These are phyloP conservation scores for Geosmithia flava DNA, from an alignment of 2,329 filamentous ascomycete species.

Conservation along the genomic window DNA sequence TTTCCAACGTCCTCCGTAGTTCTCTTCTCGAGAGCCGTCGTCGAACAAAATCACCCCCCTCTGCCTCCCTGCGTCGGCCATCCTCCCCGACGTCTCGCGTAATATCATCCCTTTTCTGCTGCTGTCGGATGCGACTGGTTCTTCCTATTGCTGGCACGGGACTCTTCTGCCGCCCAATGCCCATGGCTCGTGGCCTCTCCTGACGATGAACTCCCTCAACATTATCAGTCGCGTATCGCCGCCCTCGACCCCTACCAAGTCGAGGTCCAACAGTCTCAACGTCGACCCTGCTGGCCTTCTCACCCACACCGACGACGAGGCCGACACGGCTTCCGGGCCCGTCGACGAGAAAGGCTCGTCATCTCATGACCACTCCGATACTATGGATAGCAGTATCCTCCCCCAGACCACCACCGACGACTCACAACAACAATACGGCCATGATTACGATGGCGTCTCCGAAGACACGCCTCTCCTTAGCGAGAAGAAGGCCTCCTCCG, in stretches of 20 bases:
- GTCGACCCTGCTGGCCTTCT: constrained; percentile 33
- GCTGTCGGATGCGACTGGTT: neutral
- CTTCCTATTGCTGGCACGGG: neutral
- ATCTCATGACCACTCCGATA: no score
- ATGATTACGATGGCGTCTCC: constrained; percentile 11
- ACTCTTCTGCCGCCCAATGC: constrained; percentile 2
- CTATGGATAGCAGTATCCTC: no score
- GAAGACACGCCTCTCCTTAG: constrained; percentile 57
- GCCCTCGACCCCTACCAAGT: constrained; percentile 39
- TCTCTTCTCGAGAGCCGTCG: neutral
- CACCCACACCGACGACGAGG: constrained; percentile 26
- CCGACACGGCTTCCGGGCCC: constrained; percentile 2
- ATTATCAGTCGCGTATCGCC: constrained; percentile 73
- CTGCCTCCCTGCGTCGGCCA: neutral
- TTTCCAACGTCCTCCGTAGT: neutral
- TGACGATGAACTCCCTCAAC: constrained; percentile 93
- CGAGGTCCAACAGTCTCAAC: constrained; percentile 49
- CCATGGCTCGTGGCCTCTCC: constrained; percentile 41
- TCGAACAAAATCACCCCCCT: neutral
- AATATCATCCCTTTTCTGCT: neutral
- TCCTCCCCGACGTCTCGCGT: neutral
- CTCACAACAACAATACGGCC: constrained; percentile 4
- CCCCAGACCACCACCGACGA: constrained; percentile 20
- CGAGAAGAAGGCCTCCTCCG: constrained; percentile 14
- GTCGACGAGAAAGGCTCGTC: neutral